These are phyloP conservation scores for Lichtheimia corymbifera DNA, from an alignment of 371 early-diverging fungal genomes.

Conservation along the genomic window DNA sequence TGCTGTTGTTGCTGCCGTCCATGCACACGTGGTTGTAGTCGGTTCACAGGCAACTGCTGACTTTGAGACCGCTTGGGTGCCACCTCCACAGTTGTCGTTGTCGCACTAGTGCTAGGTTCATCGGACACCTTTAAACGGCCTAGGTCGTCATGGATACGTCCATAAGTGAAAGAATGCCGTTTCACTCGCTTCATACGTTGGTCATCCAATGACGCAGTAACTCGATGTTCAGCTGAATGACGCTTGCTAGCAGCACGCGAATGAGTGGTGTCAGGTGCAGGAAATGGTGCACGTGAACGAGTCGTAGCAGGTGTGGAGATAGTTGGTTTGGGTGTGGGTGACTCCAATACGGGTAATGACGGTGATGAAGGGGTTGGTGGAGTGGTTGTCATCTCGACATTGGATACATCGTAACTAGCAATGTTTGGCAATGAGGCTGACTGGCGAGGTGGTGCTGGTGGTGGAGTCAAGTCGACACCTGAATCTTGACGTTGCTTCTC, in stretches of 20 bases:
- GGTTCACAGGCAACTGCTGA: conserved; percentile 24
- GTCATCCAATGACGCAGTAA: not conserved
- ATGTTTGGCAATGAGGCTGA: conserved; percentile 46
- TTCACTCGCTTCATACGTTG: conserved; percentile 4
- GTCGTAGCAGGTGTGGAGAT: conserved; percentile 1
- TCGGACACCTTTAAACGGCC: not conserved
- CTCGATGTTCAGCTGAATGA: conserved; percentile 5
- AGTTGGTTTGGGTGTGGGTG: conserved; percentile 12
- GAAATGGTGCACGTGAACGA: not conserved
- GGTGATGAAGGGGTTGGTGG: not conserved
- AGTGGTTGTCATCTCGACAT: conserved; percentile 2
- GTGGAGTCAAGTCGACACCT: conserved; percentile 12
- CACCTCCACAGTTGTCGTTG: not conserved
- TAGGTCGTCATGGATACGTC: conserved; percentile 2
- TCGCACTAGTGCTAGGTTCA: too few relatives aligned
- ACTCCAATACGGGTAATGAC: conserved; percentile 1
- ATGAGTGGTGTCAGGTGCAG: conserved; percentile 3
- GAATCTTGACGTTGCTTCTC: conserved; percentile 18
- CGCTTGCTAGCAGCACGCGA: conserved; percentile 4
- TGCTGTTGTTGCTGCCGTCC: not conserved
- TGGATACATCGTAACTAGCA: conserved; percentile 14
- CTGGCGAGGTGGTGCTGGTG: conserved; percentile 29
- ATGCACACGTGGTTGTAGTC: not conserved
- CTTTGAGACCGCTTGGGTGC: conserved; percentile 36
- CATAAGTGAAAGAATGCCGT: conserved; percentile 15